Conservation (phyloP, 164 flowering plant genomes). For the Chimonanthus praecox region DNA sequence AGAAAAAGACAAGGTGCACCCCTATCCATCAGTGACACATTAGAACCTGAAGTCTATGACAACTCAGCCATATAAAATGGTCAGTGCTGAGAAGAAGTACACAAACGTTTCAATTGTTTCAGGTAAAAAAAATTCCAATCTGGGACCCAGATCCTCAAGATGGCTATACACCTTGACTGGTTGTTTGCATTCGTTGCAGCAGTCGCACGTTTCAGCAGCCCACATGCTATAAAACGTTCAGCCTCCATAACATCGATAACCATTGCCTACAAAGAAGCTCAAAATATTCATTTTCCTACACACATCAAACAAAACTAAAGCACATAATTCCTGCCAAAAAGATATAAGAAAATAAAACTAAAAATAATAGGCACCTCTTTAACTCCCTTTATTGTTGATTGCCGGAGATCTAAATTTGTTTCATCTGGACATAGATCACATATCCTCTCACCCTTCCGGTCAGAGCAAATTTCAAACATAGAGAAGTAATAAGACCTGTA, state of each 20-base stretch:
- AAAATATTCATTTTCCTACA: neutral
- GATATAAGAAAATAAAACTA: neutral
- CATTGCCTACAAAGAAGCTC: conserved; percentile 28
- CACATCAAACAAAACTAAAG: neutral
- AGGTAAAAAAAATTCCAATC: neutral
- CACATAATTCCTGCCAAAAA: neutral
- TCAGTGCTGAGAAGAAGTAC: neutral
- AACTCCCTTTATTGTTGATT: conserved; percentile 59
- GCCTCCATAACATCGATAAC: conserved; percentile 49
- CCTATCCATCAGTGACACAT: too few species aligned
- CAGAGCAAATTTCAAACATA: conserved; percentile 76
- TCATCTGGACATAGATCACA: conserved; percentile 56
- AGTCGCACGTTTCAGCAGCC: conserved; percentile 69
- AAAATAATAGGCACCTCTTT: conserved; percentile 48
- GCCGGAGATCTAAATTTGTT: conserved; percentile 43
- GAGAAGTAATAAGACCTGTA: conserved; percentile 60
- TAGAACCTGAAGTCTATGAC: too few species aligned
- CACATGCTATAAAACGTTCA: conserved; percentile 55
- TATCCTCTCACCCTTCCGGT: conserved; percentile 62
- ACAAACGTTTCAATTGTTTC: neutral
- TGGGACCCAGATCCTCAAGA: neutral
- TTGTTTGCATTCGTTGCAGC: conserved; percentile 70
- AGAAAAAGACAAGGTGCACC: too few species aligned
- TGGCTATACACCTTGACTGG: conserved; percentile 63
- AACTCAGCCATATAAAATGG: neutral